These are phyloP conservation scores for Cercospora sesami DNA, from an alignment of 2,329 filamentous ascomycete genomes.

Conservation along the genomic window DNA sequence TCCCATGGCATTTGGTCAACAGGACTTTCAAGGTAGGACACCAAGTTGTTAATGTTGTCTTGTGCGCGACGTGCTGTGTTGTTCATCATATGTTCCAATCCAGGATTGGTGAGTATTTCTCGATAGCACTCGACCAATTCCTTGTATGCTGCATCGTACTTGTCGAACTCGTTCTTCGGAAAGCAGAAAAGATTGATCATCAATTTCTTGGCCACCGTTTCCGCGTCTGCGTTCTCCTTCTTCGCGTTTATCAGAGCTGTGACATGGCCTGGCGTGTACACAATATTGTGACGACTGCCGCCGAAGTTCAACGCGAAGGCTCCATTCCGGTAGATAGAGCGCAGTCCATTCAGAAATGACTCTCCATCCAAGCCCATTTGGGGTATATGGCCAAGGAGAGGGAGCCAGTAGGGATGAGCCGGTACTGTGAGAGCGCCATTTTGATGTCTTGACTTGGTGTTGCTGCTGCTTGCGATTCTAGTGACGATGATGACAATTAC, in stretches of 20 bases:
- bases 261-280: slow-evolving; percentile 52
- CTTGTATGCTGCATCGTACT: slow-evolving; percentile 41
- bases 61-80: slow-evolving; percentile 44
- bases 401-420: slow-evolving; percentile 60
- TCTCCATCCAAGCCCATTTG: slow-evolving; percentile 51
- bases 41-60: slow-evolving; percentile 54
- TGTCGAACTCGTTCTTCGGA: slow-evolving; percentile 37
- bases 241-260: slow-evolving; percentile 44
- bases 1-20: slow-evolving; percentile 67
- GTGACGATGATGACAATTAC: slow-evolving; percentile 26
- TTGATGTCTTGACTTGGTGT: slow-evolving; percentile 17
- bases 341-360: slow-evolving; percentile 46
- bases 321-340: slow-evolving; percentile 42
- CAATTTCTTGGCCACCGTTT: slow-evolving; percentile 32
- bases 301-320: slow-evolving; percentile 54
- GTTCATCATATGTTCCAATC: slow-evolving; percentile 46
- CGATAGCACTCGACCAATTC: slow-evolving; percentile 39
- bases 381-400: slow-evolving; percentile 56
- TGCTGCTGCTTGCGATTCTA: slow-evolving; percentile 24
- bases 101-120: slow-evolving; percentile 51
- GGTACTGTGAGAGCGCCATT: slow-evolving; percentile 32
- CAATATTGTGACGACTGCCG: slow-evolving; percentile 52
- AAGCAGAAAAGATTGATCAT: slow-evolving; percentile 47
- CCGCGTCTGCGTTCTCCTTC: slow-evolving; percentile 35
- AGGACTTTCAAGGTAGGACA: slow-evolving; percentile 59